phyloP scores from a whole-genome alignment of 2,329 filamentous ascomycete species.

The Thyridium curvatum region DNA sequence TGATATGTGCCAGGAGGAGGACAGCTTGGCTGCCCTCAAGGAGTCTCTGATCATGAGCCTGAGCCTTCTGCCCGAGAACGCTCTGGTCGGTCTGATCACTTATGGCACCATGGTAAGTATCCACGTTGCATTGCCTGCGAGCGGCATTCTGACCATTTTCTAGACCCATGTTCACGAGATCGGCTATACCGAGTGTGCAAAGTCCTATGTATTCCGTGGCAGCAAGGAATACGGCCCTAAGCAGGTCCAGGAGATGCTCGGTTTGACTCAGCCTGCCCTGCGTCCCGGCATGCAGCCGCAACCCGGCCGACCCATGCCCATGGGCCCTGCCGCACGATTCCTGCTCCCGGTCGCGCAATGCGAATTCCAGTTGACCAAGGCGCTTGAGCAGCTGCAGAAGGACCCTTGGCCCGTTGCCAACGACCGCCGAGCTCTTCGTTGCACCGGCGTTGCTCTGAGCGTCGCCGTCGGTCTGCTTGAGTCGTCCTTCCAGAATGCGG shows the following conservation, averaged over 20 bases:
- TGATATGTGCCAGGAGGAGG: conserved; percentile 83
- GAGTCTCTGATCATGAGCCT: conserved; percentile 84
- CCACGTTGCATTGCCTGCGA: not conserved
- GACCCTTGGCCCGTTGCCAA: conserved; percentile 97
- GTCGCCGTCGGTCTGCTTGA: conserved; percentile 91
- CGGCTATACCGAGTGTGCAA: conserved; percentile 95
- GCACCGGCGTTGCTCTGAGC: conserved; percentile 92
- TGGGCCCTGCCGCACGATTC: conserved; percentile 82
- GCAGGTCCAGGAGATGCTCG: conserved; percentile 99
- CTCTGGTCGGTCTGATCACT: conserved; percentile 76
- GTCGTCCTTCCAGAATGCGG: conserved; percentile 91
- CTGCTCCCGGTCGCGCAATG: conserved; percentile 90
- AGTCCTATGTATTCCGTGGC: conserved; percentile 96
- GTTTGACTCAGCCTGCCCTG: conserved; percentile 64
- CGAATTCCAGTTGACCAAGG: conserved; percentile 95
- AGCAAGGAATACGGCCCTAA: conserved; percentile 98
- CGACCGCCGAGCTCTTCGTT: conserved; percentile 83
- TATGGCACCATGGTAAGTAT: conserved; percentile 81
- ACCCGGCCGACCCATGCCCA: conserved; percentile 66
- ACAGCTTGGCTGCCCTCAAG: conserved; percentile 75
- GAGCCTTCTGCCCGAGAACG: conserved; percentile 73
- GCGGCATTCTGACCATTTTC: conserved; percentile 4
- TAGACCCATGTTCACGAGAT: conserved; percentile 95
- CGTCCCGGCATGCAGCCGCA: conserved; percentile 69
- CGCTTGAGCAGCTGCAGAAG: conserved; percentile 89